phyloP scores from a whole-genome alignment of 495 filamentous ascomycete genomes.

The Bathelium albidoporum region DNA sequence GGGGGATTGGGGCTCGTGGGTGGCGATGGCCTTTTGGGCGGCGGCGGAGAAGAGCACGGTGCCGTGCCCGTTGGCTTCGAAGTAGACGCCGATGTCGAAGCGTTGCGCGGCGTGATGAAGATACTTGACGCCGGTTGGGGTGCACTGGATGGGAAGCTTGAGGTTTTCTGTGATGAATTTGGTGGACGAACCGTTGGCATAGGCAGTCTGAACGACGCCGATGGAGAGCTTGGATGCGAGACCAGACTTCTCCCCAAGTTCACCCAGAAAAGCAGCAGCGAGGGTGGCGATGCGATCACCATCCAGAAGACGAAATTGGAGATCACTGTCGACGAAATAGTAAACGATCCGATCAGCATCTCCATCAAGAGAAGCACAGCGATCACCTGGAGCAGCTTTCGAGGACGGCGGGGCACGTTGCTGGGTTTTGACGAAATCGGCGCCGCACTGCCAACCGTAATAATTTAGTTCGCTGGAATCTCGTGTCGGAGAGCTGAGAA shows the following conservation, averaged over 20 bases:
- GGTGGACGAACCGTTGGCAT: constrained; percentile 94
- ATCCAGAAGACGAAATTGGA: constrained; percentile 79
- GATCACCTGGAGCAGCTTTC: constrained; percentile 59
- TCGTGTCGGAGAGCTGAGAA: neutral
- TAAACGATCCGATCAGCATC: constrained; percentile 94
- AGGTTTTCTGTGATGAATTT: constrained; percentile 80
- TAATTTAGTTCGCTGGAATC: neutral
- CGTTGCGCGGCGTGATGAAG: constrained; percentile 88
- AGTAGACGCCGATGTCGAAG: constrained; percentile 93
- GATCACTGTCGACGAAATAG: constrained; percentile 79
- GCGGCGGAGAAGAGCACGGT: constrained; percentile 87
- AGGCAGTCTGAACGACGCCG: constrained; percentile 92
- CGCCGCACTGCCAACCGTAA: constrained; percentile 59
- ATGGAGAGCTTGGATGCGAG: constrained; percentile 71
- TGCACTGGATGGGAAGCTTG: constrained; percentile 83
- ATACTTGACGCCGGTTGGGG: constrained; percentile 91
- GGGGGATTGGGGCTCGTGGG: constrained; percentile 74
- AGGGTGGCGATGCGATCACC: constrained; percentile 95
- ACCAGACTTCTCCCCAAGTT: constrained; percentile 70
- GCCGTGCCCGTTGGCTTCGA: constrained; percentile 96
- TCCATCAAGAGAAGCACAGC: constrained; percentile 88
- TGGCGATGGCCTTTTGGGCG: constrained; percentile 66
- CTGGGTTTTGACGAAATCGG: constrained; percentile 94
- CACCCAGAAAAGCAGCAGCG: constrained; percentile 85
- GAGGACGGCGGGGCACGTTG: constrained; percentile 81